Evolutionary conservation across 1,139 yeast species (phyloP).

Genomic region (Geotrichum histeridarum): DNA sequence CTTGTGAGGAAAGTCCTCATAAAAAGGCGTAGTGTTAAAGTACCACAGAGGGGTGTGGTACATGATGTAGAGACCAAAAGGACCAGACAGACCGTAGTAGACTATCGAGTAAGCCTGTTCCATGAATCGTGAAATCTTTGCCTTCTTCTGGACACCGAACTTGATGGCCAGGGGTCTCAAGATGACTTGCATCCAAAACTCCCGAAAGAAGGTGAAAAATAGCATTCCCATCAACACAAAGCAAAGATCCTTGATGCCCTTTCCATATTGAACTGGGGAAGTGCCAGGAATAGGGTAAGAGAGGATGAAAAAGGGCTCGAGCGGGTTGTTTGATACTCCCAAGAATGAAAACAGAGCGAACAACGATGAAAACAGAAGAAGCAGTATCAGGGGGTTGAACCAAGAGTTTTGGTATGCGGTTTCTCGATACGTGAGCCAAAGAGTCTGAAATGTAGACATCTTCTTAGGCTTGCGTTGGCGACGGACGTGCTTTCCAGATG

Average conservation of each 20-base stretch:
- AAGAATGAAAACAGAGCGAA: constrained; percentile 36
- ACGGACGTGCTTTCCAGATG: background rate
- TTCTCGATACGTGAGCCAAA: constrained; percentile 55
- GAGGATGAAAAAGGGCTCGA: constrained; percentile 60
- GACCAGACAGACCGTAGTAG: constrained; percentile 77
- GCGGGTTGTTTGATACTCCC: constrained; percentile 47
- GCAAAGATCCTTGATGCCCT: constrained; percentile 76
- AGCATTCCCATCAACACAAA: constrained; percentile 78
- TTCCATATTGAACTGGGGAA: constrained; percentile 53
- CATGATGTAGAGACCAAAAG: constrained; percentile 89
- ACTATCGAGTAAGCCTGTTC: constrained; percentile 85
- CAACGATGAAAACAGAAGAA: constrained; percentile 35
- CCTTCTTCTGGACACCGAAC: constrained; percentile 52
- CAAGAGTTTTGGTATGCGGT: constrained; percentile 69
- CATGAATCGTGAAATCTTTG: constrained; percentile 74
- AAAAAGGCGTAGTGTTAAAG: constrained; percentile 78
- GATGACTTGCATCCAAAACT: constrained; percentile 78
- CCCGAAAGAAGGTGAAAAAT: constrained; percentile 85
- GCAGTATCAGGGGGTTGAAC: constrained; percentile 57
- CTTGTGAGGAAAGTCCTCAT: constrained; percentile 75
- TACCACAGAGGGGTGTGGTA: constrained; percentile 76
- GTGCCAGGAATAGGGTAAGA: constrained; percentile 50
- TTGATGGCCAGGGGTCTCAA: constrained; percentile 63
- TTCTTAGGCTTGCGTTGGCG: constrained; percentile 8
- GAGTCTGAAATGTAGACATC: constrained; percentile 28